Evolutionary conservation across 257 asterid genomes (phyloP), one percentile per base, ranked within the genome.

Genomic region (Nicotiana undulata): DNA sequence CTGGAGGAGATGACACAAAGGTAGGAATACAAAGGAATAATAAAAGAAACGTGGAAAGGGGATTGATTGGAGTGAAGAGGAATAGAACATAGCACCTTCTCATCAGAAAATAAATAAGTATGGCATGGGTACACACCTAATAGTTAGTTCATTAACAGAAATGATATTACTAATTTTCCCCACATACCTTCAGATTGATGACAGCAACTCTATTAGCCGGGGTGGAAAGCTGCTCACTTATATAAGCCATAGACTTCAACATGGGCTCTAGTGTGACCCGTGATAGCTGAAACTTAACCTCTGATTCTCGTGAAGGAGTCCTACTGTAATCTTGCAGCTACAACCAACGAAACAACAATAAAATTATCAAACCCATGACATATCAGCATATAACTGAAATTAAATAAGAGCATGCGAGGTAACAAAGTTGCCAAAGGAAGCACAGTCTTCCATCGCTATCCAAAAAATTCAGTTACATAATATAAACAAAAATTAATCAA

Each of bases 181-280:
- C 56, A 72, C 90, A 78, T 59, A 95, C 99, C 98, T 93, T 95
- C 77, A 95, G 84, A 86, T 92, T 95, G 88, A 95, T 89, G 78
- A 92, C 88, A 80, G 99, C 98, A 88, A 92, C 91, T 86, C 90
- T 92, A 82, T 88, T 92, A 82, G 93, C 95, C 24, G 97, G 90
- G 80, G 90, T 60, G 2, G 94, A 90, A 68, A 95, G 97, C 88
- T 95, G 97, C 80, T 95, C 96, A 24, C 93, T 91, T 86, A 95
- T 91, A 88, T 90, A 89, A 44, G 97, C 94, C 98, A 95, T 93
- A 74, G 99, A 95, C 89, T 86, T 92, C 87, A 92, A 82, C 95
- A 91, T 92, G 72, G 98, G 97, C 86, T 95, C 97, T 86, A 95
- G 79, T 7, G 97, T 91, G 79, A 87, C 87, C 84, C 83, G 88